phyloP scores from a whole-genome alignment of 2,329 filamentous ascomycete species.

The Trichophyton schoenleinii region DNA sequence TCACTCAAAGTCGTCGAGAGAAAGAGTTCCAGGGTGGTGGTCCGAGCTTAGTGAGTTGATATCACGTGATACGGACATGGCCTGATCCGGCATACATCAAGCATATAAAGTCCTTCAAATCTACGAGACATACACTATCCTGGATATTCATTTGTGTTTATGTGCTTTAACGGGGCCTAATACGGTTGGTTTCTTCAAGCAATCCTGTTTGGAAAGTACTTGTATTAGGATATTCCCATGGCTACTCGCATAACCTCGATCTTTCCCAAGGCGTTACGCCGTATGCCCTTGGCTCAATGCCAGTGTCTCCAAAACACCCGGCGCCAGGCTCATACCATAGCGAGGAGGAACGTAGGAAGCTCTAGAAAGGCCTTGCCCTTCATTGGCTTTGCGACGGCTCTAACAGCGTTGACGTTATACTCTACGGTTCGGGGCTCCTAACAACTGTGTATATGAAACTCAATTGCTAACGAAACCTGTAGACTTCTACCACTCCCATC shows the following conservation, averaged over 20 bases:
- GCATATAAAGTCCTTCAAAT: not conserved
- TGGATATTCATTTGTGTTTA: not conserved
- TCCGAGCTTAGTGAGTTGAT: not conserved
- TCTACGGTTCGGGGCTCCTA: not conserved
- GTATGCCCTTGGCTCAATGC: not conserved
- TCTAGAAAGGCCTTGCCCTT: not conserved
- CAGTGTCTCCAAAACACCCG: not conserved
- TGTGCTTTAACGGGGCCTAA: not conserved
- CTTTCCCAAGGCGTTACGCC: not conserved
- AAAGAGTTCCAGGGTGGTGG: too few species aligned
- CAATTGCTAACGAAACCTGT: conserved; percentile 2
- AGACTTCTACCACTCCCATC: conserved; percentile 2
- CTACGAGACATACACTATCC: not conserved
- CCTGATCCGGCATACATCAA: not conserved
- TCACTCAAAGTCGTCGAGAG: too few species aligned
- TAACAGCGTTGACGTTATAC: conserved; percentile 1
- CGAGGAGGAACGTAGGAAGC: not conserved
- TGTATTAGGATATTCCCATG: not conserved
- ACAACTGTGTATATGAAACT: not conserved
- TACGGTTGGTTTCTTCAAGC: not conserved
- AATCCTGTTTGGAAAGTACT: not conserved
- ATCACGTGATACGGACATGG: not conserved
- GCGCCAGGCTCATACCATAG: not conserved
- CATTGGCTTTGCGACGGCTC: conserved; percentile 1
- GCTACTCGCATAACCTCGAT: not conserved